A percentile compares a stretch with the other conserved stretches of the same genome.
phyloP scores from a whole-genome alignment of 176 grass and related monocot species.

The Melocanna baccifera region DNA sequence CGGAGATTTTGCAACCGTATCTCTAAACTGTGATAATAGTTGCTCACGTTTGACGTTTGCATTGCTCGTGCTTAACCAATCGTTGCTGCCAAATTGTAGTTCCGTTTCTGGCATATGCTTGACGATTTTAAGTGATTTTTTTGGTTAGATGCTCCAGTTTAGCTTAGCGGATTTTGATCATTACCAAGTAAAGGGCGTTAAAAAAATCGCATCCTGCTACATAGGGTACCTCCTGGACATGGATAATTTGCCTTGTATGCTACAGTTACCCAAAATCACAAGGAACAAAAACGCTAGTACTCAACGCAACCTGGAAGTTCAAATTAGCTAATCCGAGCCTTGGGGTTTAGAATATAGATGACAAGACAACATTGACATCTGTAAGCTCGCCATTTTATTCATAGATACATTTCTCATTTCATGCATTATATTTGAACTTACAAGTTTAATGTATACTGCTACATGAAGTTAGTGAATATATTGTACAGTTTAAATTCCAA shows the following conservation, averaged over 20 bases:
- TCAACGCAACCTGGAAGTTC: neutral
- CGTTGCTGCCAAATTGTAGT: neutral
- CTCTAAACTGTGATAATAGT: neutral
- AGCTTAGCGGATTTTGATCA: neutral
- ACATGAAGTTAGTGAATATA: conserved; percentile 10
- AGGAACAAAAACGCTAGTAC: neutral
- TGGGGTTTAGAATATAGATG: neutral
- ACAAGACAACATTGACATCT: neutral
- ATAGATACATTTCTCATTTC: neutral
- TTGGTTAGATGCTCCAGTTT: neutral
- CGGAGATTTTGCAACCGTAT: neutral
- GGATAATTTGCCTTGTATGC: neutral
- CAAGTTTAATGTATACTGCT: conserved; percentile 12
- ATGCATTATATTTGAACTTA: neutral
- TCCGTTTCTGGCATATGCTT: neutral
- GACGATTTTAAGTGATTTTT: neutral
- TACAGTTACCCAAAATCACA: neutral
- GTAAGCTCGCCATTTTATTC: neutral
- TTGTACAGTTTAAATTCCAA: conserved; percentile 24
- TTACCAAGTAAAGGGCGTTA: neutral
- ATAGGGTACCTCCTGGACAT: neutral
- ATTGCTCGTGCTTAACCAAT: neutral
- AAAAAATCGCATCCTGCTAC: neutral
- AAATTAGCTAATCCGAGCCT: neutral
- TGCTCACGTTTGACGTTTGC: neutral